These are phyloP conservation scores for Diospyros lotus DNA, from an alignment of 148 eudicot genomes.

Conservation along the genomic window DNA sequence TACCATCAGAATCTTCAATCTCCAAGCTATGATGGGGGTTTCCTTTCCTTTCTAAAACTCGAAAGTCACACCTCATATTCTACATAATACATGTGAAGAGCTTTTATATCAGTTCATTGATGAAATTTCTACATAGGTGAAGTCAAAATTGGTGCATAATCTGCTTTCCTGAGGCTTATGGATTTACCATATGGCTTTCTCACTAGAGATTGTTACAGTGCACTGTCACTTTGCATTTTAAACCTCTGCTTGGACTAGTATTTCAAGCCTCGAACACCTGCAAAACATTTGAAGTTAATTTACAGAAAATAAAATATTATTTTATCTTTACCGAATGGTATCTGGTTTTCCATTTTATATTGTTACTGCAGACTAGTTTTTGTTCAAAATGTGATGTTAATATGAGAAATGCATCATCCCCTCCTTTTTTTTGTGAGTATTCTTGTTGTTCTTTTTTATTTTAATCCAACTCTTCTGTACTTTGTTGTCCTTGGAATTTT, in stretches of 20 bases:
- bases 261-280: background rate
- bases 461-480: background rate
- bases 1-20: too few species aligned
- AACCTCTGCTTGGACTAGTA: background rate
- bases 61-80: background rate
- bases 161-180: background rate
- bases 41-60: background rate
- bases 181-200: background rate
- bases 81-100: background rate
- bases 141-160: background rate
- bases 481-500: slow-evolving; percentile 2
- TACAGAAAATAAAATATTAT: background rate
- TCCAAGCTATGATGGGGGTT: too few species aligned
- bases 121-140: background rate
- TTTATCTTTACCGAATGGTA: background rate
- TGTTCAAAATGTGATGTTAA: background rate
- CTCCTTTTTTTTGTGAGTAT: background rate
- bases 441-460: background rate
- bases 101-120: background rate
- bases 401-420: background rate
- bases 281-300: background rate
- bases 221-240: background rate
- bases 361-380: background rate
- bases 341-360: background rate
- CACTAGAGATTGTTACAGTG: background rate